A percentile compares a stretch with the other conserved stretches of the same genome.
phyloP scores from a whole-genome alignment of 768 basidiomycete genomes.

The Hypsizygus marmoreus region DNA sequence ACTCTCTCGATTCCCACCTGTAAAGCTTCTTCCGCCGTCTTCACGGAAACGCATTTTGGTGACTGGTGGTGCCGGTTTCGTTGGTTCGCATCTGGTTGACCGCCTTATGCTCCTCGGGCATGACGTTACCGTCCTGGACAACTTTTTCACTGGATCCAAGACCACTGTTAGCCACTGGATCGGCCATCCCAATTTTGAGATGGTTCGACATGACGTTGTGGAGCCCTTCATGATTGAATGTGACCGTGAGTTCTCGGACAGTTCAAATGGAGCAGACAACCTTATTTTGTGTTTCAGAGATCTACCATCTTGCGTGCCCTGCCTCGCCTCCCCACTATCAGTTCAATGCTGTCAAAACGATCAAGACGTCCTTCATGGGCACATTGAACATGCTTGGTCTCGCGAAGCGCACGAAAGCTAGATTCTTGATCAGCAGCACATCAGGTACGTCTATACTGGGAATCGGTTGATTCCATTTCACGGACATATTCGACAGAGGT shows the following conservation, averaged over 20 bases:
- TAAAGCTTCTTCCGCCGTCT: conserved; percentile 78
- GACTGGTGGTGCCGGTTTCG: conserved; percentile 99
- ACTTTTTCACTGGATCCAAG: conserved; percentile 98
- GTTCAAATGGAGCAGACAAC: conserved; percentile 10
- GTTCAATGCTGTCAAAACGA: conserved; percentile 95
- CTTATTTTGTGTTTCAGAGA: conserved; percentile 55
- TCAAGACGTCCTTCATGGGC: conserved; percentile 98
- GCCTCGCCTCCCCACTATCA: conserved; percentile 98
- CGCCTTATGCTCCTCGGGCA: conserved; percentile 97
- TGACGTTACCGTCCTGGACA: conserved; percentile 95
- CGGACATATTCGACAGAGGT: conserved; percentile 61
- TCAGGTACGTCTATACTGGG: conserved; percentile 61
- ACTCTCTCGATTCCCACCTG: conserved; percentile 89
- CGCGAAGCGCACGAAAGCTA: conserved; percentile 95
- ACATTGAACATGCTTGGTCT: conserved; percentile 98
- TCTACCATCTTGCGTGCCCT: conserved; percentile 98
- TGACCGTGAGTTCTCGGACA: conserved; percentile 67
- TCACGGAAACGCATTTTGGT: conserved; percentile 88
- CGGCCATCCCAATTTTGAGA: conserved; percentile 98
- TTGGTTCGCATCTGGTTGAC: conserved; percentile 97
- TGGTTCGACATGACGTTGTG: conserved; percentile 96
- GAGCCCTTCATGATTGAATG: conserved; percentile 99
- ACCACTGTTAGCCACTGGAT: conserved; percentile 97
- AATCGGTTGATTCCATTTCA: conserved; percentile 4
- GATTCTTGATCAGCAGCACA: conserved; percentile 94